Percentiles rank a stretch among this genome's conserved stretches.
phyloP scores from a whole-genome alignment of 2,329 filamentous ascomycete species.

The Juglanconis juglandina region DNA sequence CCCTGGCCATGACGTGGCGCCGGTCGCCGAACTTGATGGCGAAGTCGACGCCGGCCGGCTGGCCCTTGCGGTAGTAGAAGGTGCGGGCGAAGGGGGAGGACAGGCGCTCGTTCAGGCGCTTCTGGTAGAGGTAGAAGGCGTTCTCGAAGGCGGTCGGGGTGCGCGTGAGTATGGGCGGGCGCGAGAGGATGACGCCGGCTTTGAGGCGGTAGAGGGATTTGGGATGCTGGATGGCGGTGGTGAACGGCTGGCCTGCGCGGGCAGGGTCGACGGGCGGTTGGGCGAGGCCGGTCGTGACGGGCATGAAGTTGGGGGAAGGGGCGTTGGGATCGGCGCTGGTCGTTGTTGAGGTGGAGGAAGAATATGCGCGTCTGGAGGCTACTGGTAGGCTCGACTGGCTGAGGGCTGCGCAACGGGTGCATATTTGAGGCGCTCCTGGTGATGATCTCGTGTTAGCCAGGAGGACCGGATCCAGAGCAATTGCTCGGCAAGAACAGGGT shows the following conservation, averaged over 20 bases:
- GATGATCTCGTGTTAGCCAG: slow-evolving; percentile 24
- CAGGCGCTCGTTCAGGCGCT: slow-evolving; percentile 89
- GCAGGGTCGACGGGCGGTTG: slow-evolving; percentile 22
- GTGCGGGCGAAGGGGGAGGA: slow-evolving; percentile 81
- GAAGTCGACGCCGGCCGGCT: slow-evolving; percentile 82
- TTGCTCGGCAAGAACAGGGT: neutral
- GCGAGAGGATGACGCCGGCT: slow-evolving; percentile 77
- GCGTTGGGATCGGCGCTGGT: slow-evolving; percentile 24
- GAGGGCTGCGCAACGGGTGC: slow-evolving; percentile 33
- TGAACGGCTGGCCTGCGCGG: slow-evolving; percentile 25
- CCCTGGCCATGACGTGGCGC: slow-evolving; percentile 68
- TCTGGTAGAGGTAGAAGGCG: slow-evolving; percentile 94
- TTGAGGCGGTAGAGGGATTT: slow-evolving; percentile 44
- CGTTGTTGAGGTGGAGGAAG: slow-evolving; percentile 25
- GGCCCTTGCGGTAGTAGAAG: slow-evolving; percentile 94
- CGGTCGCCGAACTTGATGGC: slow-evolving; percentile 79
- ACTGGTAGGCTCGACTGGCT: slow-evolving; percentile 26
- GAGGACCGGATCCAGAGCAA: slow-evolving; percentile 17
- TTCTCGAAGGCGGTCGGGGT: slow-evolving; percentile 84
- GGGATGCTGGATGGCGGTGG: slow-evolving; percentile 16
- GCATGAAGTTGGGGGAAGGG: slow-evolving; percentile 23
- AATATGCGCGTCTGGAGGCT: slow-evolving; percentile 29
- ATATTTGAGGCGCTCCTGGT: slow-evolving; percentile 27
- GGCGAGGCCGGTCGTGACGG: slow-evolving; percentile 24
- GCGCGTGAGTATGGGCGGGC: slow-evolving; percentile 82